Base-by-base conservation (phyloP, 768 basidiomycete species). In the Macrolepiota fuliginosa region DNA sequence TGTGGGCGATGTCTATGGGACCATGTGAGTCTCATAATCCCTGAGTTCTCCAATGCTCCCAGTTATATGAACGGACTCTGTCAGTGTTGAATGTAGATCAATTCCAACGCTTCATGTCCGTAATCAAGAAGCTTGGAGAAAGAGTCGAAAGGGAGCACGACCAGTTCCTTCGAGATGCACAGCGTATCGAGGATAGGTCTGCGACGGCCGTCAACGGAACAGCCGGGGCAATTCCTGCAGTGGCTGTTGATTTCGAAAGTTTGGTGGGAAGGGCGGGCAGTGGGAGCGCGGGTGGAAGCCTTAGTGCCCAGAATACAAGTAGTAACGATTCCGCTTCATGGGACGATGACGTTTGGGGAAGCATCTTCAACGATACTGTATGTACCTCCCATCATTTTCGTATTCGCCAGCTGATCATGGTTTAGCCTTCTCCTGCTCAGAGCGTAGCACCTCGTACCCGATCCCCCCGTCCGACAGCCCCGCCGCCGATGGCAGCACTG, bases 1-100 rank as follows among this genome's bases (percentile, higher is more conserved):
- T 96, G 27, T 99, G 97, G 97, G 80, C 90, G 2, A 98, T 99
- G 95, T 95, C 92, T 2, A 96, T 98, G 78, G 96, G 94, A 25
- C 96, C 96, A 58, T 71, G 93, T 94, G 70, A 68, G 90, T 6
- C 10, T 62, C 46, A 4, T 46, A 13, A 46, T 24, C 13, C 45
- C 29, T 22, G 37, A 51, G 7, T 47, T 19, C 15, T 35, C n/a
- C 32, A 25, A 29, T 5, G 10, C 40, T 10, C 32, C 55, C 29
- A 37, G 12, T 27, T 4, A 15, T 13, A 53, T 19, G 54, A 49
- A 17, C 2, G 53, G 57, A 46, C 32, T 32, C n/a, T 36, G 9
- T 19, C 64, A 91, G 90, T 93, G 37, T 69, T 93, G n/a, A 93
- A 83, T 66, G 78, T 93, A 13, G 82, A 85, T 32, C 97, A 99